Percentiles rank a stretch among this genome's conserved stretches.
Conservation (phyloP, 2,329 filamentous ascomycete species). For the Gaeumannomyces tritici region DNA sequence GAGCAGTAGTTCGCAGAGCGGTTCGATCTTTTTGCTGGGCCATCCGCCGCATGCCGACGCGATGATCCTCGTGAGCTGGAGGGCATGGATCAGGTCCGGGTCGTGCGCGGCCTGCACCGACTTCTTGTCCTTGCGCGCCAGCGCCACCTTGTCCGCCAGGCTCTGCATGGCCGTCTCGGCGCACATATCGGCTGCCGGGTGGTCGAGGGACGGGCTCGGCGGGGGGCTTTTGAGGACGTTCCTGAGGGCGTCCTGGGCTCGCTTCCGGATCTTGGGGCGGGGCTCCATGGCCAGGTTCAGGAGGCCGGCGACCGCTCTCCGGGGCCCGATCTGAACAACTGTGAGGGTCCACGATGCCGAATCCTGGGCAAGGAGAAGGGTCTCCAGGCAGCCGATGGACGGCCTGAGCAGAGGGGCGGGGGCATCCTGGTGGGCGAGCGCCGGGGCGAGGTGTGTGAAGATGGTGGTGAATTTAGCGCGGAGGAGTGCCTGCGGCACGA, state of each 20-base stretch:
- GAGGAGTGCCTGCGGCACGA: conserved; percentile 75
- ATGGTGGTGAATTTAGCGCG: conserved; percentile 94
- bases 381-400: conserved; percentile 88
- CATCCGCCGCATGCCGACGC: conserved; percentile 82
- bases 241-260: conserved; percentile 80
- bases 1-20: conserved; percentile 79
- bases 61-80: conserved; percentile 87
- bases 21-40: conserved; percentile 93
- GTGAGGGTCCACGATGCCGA: conserved; percentile 78
- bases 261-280: conserved; percentile 86
- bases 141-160: conserved; percentile 54
- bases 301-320: conserved; percentile 78
- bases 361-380: conserved; percentile 85
- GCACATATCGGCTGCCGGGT: conserved; percentile 93
- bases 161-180: conserved; percentile 81
- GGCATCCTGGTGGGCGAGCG: conserved; percentile 68
- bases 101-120: conserved; percentile 54
- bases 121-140: conserved; percentile 61
- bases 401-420: conserved; percentile 80
- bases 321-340: conserved; percentile 72
- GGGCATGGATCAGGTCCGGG: conserved; percentile 77
- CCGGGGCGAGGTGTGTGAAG: conserved; percentile 74
- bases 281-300: conserved; percentile 77
- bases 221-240: conserved; percentile 78
- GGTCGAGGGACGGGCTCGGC: conserved; percentile 84